phyloP scores from a whole-genome alignment of 345 rosid species.

The Isatis tinctoria region DNA sequence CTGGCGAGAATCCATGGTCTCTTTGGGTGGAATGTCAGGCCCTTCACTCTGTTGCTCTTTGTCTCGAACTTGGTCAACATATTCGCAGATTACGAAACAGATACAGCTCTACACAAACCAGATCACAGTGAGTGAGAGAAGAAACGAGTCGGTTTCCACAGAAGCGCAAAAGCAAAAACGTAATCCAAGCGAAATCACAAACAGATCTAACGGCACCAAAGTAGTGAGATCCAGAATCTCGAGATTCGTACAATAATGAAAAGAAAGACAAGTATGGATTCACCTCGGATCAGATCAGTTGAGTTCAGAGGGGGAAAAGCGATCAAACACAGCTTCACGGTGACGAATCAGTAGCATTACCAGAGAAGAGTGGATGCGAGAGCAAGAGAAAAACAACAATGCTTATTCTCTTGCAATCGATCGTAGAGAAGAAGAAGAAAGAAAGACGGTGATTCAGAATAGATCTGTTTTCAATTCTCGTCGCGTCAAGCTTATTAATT shows the following conservation, averaged over 20 bases:
- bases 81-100: constrained; percentile 29
- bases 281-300: constrained; percentile 59
- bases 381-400: background rate
- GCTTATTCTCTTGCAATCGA: background rate
- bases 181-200: background rate
- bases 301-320: constrained; percentile 6
- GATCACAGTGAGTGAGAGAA: constrained; percentile 21
- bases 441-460: constrained; percentile 20
- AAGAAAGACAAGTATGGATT: background rate
- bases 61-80: constrained; percentile 99
- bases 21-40: constrained; percentile 90
- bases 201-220: background rate
- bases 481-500: background rate
- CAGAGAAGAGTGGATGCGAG: constrained; percentile 12
- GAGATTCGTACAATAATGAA: background rate
- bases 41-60: constrained; percentile 97
- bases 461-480: constrained; percentile 16
- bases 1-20: constrained; percentile 99
- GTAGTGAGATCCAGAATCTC: background rate
- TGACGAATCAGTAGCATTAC: constrained; percentile 14
- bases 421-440: background rate
- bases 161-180: background rate
- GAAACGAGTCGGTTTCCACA: background rate
- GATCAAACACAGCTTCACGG: constrained; percentile 8
- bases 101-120: constrained; percentile 21